Percentiles rank a stretch among this genome's conserved stretches.
phyloP scores from a whole-genome alignment of 2,329 filamentous ascomycete genomes.

The Akanthomyces lecanii region DNA sequence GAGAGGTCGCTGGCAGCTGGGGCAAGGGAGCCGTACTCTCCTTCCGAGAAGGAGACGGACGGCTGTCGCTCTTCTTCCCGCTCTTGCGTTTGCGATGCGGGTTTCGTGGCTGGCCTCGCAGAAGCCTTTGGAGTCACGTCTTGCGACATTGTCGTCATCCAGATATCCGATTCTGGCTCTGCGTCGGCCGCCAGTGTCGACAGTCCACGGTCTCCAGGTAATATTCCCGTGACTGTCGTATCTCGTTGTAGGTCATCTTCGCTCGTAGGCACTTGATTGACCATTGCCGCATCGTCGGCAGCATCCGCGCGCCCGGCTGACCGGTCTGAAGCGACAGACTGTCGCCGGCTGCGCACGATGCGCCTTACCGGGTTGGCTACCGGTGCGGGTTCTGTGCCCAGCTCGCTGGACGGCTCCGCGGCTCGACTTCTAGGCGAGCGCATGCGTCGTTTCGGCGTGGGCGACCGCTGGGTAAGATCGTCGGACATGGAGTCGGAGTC shows the following conservation, averaged over 20 bases:
- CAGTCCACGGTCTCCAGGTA: not conserved
- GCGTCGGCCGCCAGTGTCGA: slow-evolving; percentile 21
- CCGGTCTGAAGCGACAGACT: slow-evolving; percentile 26
- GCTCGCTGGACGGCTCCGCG: slow-evolving; percentile 26
- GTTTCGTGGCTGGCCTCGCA: slow-evolving; percentile 18
- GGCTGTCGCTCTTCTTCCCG: not conserved
- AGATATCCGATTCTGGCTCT: slow-evolving; percentile 42
- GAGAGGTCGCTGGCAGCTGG: slow-evolving; percentile 32
- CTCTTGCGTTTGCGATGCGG: not conserved
- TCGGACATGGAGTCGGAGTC: slow-evolving; percentile 13
- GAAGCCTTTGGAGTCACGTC: slow-evolving; percentile 33
- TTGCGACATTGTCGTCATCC: slow-evolving; percentile 41
- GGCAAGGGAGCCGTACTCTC: slow-evolving; percentile 28
- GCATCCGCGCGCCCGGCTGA: slow-evolving; percentile 25
- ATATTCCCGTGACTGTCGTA: slow-evolving; percentile 20
- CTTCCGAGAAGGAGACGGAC: slow-evolving; percentile 14
- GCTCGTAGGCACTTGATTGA: slow-evolving; percentile 20
- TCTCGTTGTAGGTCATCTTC: slow-evolving; percentile 30
- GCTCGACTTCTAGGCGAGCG: slow-evolving; percentile 18
- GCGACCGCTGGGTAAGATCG: not conserved
- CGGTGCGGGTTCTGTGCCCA: slow-evolving; percentile 20
- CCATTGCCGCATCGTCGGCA: slow-evolving; percentile 16
- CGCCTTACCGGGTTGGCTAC: slow-evolving; percentile 19
- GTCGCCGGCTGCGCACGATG: slow-evolving; percentile 21
- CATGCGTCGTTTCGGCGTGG: slow-evolving; percentile 17